Base-by-base conservation (phyloP, 345 rosid genomes). In the Lepidium aucheri region DNA sequence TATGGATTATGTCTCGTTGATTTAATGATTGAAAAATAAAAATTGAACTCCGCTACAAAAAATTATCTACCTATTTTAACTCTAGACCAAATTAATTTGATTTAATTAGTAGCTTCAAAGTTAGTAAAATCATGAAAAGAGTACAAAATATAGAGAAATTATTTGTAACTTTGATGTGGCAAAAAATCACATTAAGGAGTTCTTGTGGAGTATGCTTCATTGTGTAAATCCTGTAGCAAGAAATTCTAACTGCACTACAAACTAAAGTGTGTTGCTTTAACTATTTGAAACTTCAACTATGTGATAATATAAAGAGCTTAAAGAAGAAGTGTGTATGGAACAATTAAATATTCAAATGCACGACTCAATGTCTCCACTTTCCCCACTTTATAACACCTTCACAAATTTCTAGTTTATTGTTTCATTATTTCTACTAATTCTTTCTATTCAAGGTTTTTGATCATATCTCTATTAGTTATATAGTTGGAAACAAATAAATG, bases 331-430 rank as follows among this genome's bases (percentile, higher is more conserved):
- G 14, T 67, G 14, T 68, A 26, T 36, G 65, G 15, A 68, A 49
- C 42, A 49, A 18, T 50, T 59, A 13, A 16, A 68, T 68, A 58
- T 58, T 38, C 42, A 52, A 28, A 60, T 52, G 61, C 52, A 60
- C 51, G 52, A 60, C 44, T 28, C 67, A 32, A 40, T 69, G 57
- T 50, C 73, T 59, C 66, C 67, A 69, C 60, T 69, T 39, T 50
- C 43, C n/a, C 43, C 20, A 40, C 59, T 59, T 60, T 59, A 30
- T 32, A 30, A 69, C 6, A 51, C 16, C 15, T 60, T 52, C 44
- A 42, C 24, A 60, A 33, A 32, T 41, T 4, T 39, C 32, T 8
- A 26, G 0, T 28, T n/a, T 30, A 18, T 30, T 28, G 2, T 51
- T 60, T 41, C 60, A 14, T 32, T 26, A 26, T 24, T 0, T 18